These are phyloP conservation scores for Apiospora kogelbergensis DNA, from an alignment of 2,329 filamentous ascomycete species.

Conservation along the genomic window DNA sequence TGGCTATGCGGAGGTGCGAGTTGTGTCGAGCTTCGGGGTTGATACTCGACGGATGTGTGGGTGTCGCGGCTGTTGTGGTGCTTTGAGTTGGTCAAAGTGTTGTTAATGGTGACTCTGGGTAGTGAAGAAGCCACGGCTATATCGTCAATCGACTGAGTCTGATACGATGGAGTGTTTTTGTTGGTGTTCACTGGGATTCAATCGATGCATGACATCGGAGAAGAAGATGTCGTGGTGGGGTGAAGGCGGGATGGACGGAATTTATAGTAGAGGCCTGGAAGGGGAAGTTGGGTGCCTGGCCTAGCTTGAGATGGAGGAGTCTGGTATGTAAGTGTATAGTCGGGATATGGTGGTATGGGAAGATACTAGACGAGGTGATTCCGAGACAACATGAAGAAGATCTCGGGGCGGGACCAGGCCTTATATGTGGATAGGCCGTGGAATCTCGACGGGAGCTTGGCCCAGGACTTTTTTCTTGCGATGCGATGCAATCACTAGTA, in stretches of 20 bases:
- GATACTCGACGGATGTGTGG: constrained; percentile 6
- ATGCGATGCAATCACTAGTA: not conserved
- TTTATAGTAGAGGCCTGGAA: constrained; percentile 4
- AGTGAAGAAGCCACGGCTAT: constrained; percentile 13
- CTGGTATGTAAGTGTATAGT: not conserved
- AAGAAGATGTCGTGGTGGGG: constrained; percentile 9
- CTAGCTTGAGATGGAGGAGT: not conserved
- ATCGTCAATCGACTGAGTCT: constrained; percentile 16
- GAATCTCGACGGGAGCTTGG: constrained; percentile 3
- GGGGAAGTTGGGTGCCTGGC: constrained; percentile 11
- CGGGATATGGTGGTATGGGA: not conserved
- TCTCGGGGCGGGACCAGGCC: constrained; percentile 3
- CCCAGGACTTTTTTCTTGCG: constrained; percentile 13
- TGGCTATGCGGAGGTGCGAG: not conserved
- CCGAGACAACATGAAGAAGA: not conserved
- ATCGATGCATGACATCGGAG: constrained; percentile 15
- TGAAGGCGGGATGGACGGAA: constrained; percentile 8
- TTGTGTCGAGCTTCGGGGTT: not conserved
- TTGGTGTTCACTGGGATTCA: constrained; percentile 9
- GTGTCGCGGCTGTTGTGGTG: constrained; percentile 8
- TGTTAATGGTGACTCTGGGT: constrained; percentile 14
- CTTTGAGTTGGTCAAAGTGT: constrained; percentile 13
- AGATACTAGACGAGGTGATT: constrained; percentile 5
- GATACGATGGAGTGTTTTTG: constrained; percentile 11
- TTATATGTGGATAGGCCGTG: constrained; percentile 9